Conservation (phyloP, 2,329 filamentous ascomycete genomes). For the Pseudogymnoascus sp. region DNA sequence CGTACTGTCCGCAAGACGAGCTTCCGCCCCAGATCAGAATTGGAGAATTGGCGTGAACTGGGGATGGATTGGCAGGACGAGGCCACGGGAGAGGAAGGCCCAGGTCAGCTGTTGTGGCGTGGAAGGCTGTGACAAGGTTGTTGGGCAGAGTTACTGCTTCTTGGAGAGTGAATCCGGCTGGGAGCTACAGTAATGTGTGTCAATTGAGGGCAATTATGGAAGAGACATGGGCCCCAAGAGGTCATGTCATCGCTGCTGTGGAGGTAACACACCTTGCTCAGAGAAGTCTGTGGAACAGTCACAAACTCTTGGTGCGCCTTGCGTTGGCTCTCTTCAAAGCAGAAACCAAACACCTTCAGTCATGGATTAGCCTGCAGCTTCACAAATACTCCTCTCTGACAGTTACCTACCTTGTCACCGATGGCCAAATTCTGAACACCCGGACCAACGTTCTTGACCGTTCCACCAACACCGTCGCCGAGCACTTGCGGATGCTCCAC, state of each 20-base stretch:
- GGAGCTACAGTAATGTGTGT: slow-evolving; percentile 28
- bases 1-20: slow-evolving; percentile 29
- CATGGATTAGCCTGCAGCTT: background rate
- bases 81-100: slow-evolving; percentile 51
- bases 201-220: slow-evolving; percentile 19
- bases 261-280: slow-evolving; percentile 33
- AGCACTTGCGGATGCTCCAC: slow-evolving; percentile 43
- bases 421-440: slow-evolving; percentile 37
- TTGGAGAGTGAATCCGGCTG: slow-evolving; percentile 34
- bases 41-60: slow-evolving; percentile 24
- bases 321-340: slow-evolving; percentile 39
- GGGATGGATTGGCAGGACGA: slow-evolving; percentile 6
- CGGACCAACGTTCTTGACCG: slow-evolving; percentile 44
- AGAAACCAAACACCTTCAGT: slow-evolving; percentile 41
- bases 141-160: slow-evolving; percentile 46
- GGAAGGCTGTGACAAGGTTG: slow-evolving; percentile 54
- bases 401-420: slow-evolving; percentile 42
- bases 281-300: slow-evolving; percentile 43
- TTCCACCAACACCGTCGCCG: slow-evolving; percentile 46
- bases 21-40: slow-evolving; percentile 33
- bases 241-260: background rate
- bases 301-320: slow-evolving; percentile 50
- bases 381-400: background rate
- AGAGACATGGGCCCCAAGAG: slow-evolving; percentile 22
- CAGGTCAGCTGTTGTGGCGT: slow-evolving; percentile 45